Evolutionary conservation across 2,329 filamentous ascomycete species (phyloP).

Genomic region (Colletotrichum tanaceti): DNA sequence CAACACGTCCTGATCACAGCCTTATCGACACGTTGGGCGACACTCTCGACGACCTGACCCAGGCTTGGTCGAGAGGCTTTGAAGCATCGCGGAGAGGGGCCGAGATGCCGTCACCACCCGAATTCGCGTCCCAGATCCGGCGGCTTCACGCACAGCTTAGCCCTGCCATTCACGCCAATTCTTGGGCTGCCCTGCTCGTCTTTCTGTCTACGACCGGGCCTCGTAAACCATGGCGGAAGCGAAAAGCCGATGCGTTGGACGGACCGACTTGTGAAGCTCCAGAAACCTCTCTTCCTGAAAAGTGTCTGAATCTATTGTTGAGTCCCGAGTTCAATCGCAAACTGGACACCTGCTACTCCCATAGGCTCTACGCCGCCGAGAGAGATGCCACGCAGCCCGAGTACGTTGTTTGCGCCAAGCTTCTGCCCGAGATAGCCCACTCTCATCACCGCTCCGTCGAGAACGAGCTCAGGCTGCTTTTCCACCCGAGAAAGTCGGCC

Average conservation of each 20-base stretch:
- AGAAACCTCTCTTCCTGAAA: background rate
- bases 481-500: constrained; percentile 44
- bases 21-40: background rate
- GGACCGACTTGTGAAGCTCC: too few species aligned
- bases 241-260: constrained; percentile 11
- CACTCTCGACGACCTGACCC: background rate
- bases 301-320: constrained; percentile 3
- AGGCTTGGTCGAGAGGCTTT: background rate
- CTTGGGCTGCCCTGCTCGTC: constrained; percentile 3
- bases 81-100: background rate
- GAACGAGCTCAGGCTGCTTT: constrained; percentile 46
- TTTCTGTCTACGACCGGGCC: background rate
- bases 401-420: constrained; percentile 16
- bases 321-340: constrained; percentile 1
- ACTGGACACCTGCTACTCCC: background rate
- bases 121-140: background rate
- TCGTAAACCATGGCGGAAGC: constrained; percentile 33
- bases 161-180: background rate
- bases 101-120: background rate
- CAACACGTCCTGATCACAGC: background rate
- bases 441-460: constrained; percentile 44
- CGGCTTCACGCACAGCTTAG: background rate
- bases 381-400: constrained; percentile 13
- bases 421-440: constrained; percentile 46
- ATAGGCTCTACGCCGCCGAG: background rate